A percentile compares a stretch with the other conserved stretches of the same genome.
phyloP scores from a whole-genome alignment of 805 yeast species.

The Schizosaccharomyces cryophilus region DNA sequence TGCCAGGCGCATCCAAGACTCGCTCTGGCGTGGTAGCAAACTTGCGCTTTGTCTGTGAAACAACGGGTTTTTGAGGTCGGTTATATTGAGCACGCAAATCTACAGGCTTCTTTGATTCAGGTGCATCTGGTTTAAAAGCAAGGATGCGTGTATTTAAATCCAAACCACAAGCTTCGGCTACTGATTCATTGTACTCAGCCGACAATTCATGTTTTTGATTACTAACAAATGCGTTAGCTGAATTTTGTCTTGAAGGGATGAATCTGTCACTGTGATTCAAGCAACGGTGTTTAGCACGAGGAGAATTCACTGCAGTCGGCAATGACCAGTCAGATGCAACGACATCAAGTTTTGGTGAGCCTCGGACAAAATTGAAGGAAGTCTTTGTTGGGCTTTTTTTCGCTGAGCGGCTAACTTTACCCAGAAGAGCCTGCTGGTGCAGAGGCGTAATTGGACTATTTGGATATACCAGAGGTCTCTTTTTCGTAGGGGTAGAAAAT shows the following conservation, averaged over 20 bases:
- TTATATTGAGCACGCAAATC: conserved; percentile 16
- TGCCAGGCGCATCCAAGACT: conserved; percentile 85
- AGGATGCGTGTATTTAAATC: conserved; percentile 59
- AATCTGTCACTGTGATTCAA: neutral
- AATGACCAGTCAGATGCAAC: neutral
- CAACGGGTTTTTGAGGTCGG: conserved; percentile 14
- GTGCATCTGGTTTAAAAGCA: conserved; percentile 60
- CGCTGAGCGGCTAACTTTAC: neutral
- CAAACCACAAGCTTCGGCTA: conserved; percentile 86
- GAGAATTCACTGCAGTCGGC: neutral
- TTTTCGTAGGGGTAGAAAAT: neutral
- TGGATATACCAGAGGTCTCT: neutral
- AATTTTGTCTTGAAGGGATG: conserved; percentile 1
- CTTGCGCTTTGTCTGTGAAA: conserved; percentile 22
- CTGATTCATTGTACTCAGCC: conserved; percentile 38
- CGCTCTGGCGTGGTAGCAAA: conserved; percentile 76
- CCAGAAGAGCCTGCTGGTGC: neutral
- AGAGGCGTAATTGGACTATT: neutral
- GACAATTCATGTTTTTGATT: neutral
- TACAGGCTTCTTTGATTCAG: conserved; percentile 23
- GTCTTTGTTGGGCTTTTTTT: neutral
- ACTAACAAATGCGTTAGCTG: neutral
- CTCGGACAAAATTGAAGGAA: neutral
- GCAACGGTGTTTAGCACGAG: neutral
- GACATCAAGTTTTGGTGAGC: neutral